phyloP scores from a whole-genome alignment of 805 yeast species.

The Suhomyces faveliae region DNA sequence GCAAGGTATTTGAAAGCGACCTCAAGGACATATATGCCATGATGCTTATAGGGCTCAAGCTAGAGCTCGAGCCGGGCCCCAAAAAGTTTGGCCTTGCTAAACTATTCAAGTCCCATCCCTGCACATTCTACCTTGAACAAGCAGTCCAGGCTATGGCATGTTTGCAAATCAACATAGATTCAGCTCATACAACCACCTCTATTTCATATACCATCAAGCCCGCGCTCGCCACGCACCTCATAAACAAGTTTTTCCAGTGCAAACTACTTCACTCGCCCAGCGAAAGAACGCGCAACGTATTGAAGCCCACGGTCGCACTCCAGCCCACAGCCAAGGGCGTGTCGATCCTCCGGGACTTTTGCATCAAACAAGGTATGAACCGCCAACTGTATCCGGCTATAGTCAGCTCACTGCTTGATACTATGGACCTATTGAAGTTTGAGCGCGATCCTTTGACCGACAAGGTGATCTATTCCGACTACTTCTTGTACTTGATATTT shows the following conservation, averaged over 20 bases:
- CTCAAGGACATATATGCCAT: conserved; percentile 59
- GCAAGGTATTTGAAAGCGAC: conserved; percentile 54
- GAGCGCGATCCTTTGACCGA: conserved; percentile 64
- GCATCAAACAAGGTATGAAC: conserved; percentile 53
- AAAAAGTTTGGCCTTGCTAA: no score
- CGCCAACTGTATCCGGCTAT: conserved; percentile 41
- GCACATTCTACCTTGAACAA: conserved; percentile 48
- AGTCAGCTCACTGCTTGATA: conserved; percentile 58
- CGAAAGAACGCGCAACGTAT: conserved; percentile 59
- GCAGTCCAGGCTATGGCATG: conserved; percentile 54
- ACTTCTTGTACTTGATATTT: conserved; percentile 65
- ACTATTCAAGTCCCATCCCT: conserved; percentile 41
- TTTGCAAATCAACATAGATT: conserved; percentile 48
- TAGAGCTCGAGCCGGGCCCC: not conserved
- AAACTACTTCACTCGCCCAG: conserved; percentile 72
- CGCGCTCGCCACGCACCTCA: conserved; percentile 38
- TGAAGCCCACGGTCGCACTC: conserved; percentile 43
- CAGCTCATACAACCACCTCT: conserved; percentile 49
- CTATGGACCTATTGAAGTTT: conserved; percentile 67
- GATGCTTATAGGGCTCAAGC: conserved; percentile 37
- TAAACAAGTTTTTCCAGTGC: conserved; percentile 56
- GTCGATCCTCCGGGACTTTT: conserved; percentile 61
- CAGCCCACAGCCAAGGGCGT: conserved; percentile 95
- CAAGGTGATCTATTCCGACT: conserved; percentile 57
- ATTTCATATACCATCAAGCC: conserved; percentile 54